Base-by-base conservation (phyloP, 2,329 filamentous ascomycete species). In the Hansfordia pulvinata region DNA sequence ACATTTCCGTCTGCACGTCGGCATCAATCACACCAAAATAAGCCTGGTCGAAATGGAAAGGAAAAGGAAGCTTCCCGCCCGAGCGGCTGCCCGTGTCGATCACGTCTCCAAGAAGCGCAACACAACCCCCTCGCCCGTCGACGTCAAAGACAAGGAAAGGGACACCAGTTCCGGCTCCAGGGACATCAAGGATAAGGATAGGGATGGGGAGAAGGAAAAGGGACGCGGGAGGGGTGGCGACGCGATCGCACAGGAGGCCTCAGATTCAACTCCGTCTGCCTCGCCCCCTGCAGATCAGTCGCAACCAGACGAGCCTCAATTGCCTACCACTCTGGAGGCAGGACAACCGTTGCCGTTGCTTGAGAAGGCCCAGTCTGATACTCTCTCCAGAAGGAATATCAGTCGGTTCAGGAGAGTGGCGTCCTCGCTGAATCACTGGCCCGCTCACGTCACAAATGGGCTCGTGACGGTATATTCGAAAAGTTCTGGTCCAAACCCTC, bases 401-500 rank as follows among this genome's bases (percentile, higher is more conserved):
- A 86, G 52, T 70, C 71, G 14, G 63, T 86, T 20, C 67, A 73
- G 30, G 77, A 84, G 46, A 84, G 82, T 51, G 79, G 76, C 37
- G 78, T 88, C 12, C 59, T 88, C 31, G 63, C 69, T 40, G 76
- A 85, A 38, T 83, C 81, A 3, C 62, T 90, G 15, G 56, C 68
- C 26, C 67, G 79, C 42, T 90, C 82, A 41, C 74, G 79, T 32
- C 63, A 75, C 30, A 71, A 67, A 63, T 85, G 78, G 78, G 65
- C 78, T 14, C 66, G 60, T 43, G 72, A 78, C 37, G 76, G 76
- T 17, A 63, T 84, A 25, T 82, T 85, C 39, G 75, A 83, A 39
- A 78, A 73, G 41, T 84, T 79, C 49, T 85, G 78, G 78, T 68
- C 73, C 7, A 84, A 84, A 44, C 76, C 78, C 3, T 58, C 58